phyloP scores from a whole-genome alignment of 208 protist genomes.

The Vickermania ingenoplastis region DNA sequence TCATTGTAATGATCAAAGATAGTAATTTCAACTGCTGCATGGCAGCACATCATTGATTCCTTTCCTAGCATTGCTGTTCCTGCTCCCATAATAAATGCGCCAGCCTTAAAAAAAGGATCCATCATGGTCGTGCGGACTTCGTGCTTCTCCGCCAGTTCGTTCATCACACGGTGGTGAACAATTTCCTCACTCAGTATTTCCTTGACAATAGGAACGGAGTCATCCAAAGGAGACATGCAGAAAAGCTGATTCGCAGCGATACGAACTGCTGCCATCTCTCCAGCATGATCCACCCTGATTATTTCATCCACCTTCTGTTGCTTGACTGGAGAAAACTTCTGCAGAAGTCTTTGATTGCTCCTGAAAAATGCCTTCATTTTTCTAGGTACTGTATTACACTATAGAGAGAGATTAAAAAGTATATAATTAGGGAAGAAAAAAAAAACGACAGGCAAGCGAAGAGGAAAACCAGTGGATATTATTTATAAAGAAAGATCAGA shows the following conservation, averaged over 20 bases:
- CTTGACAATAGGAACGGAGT: conserved; percentile 49
- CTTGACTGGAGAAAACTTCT: conserved; percentile 39
- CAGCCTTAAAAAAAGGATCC: conserved; percentile 65
- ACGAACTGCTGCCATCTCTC: conserved; percentile 69
- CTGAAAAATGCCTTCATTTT: conserved; percentile 13
- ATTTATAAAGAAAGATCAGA: no score
- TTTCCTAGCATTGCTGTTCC: conserved; percentile 66
- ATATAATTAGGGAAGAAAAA: neutral
- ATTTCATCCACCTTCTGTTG: conserved; percentile 73
- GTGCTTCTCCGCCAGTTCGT: conserved; percentile 56
- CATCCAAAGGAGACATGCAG: conserved; percentile 69
- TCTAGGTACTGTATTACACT: neutral
- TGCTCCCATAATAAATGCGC: conserved; percentile 61
- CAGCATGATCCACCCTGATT: conserved; percentile 73
- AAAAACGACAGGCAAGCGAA: conserved; percentile 2
- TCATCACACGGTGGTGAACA: conserved; percentile 65
- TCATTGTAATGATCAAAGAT: conserved; percentile 87
- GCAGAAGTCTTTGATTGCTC: conserved; percentile 1
- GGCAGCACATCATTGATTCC: conserved; percentile 84
- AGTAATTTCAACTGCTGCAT: conserved; percentile 76
- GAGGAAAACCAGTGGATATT: no score
- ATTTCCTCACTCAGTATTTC: conserved; percentile 77
- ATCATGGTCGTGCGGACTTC: conserved; percentile 45
- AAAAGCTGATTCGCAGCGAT: conserved; percentile 67
- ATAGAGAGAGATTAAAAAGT: neutral